Base-by-base conservation (phyloP, 106 monocot species). In the Platanthera guangdongensis region DNA sequence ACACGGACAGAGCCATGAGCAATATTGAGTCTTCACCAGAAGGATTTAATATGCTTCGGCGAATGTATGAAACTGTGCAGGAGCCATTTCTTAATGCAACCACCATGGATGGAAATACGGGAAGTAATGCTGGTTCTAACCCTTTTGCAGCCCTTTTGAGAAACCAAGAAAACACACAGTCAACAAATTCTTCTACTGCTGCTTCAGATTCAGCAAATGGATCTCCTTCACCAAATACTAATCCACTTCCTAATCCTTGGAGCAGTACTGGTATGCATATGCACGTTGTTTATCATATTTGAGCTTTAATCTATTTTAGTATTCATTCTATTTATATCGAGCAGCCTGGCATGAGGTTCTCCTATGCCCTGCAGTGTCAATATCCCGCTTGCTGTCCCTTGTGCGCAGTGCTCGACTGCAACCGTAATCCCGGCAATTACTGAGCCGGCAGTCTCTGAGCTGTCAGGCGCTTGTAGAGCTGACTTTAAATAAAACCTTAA, bases 1-100 rank as follows among this genome's bases (percentile, higher is more conserved):
- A 96, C 81, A 96, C 96, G 14, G 96, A 96, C 72, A 84, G 96
- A 80, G 96, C 96, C 11, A 96, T 96, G 96, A 96, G 96, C 74
- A 96, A 96, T 78, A 96, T 96, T 73, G 96, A 96, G 76, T 89
- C 93, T 62, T 93, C 93, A 52, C 96, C 96, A 21, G 93, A 96
- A 86, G 96, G 96, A 46, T 96, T 96, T 80, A 96, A 96, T 70
- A 93, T 93, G 93, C 91, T 96, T 5, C 84, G 96, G 68, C 87
- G 93, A 73, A 93, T 96, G 96, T 93, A 96, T 80, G 93, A 96
- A 83, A 96, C 86, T 22, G 90, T 96, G 50, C 96, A 96, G 76
- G 96, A 96, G 68, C 96, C 96, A 4, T 92, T 96, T 62, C 78
- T 96, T 39, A 96, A 96, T 89, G 93, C 96, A 13, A 89, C 96